Conservation (phyloP, 352 stramenopile species). For the Phytophthora rubi region DNA sequence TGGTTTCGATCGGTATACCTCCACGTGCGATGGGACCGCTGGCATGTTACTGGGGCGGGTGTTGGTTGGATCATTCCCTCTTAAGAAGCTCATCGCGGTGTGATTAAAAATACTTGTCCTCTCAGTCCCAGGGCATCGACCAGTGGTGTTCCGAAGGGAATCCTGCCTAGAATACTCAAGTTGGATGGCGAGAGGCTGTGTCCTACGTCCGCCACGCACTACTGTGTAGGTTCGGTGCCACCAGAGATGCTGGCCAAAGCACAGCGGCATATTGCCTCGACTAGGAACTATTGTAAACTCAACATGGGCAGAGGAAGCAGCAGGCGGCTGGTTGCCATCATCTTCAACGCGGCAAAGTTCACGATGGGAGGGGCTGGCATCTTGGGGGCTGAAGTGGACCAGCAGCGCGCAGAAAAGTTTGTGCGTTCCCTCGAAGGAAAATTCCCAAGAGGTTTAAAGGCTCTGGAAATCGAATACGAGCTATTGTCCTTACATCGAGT, state of each 20-base stretch:
- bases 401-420: too few relatives aligned
- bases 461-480: too few relatives aligned
- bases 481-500: too few relatives aligned
- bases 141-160: constrained; percentile 7
- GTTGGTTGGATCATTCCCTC: constrained; percentile 2
- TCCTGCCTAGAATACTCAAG: constrained; percentile 13
- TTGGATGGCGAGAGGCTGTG: constrained; percentile 7
- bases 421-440: too few relatives aligned
- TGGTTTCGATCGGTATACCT: constrained; percentile 16
- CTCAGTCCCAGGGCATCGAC: constrained; percentile 10
- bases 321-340: too few relatives aligned
- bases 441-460: too few relatives aligned
- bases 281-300: too few relatives aligned
- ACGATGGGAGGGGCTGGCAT: too few relatives aligned
- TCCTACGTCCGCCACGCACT: neutral
- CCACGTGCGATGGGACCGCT: neutral
- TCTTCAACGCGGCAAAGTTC: too few relatives aligned
- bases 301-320: too few relatives aligned
- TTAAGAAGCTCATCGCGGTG: constrained; percentile 22
- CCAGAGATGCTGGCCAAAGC: constrained; percentile 18
- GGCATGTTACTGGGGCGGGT: constrained; percentile 5
- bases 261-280: too few relatives aligned
- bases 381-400: too few relatives aligned
- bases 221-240: constrained; percentile 12
- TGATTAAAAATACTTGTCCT: constrained; percentile 16